These are phyloP conservation scores for Diutina catenulata DNA, from an alignment of 1,139 yeast species.

Conservation along the genomic window DNA sequence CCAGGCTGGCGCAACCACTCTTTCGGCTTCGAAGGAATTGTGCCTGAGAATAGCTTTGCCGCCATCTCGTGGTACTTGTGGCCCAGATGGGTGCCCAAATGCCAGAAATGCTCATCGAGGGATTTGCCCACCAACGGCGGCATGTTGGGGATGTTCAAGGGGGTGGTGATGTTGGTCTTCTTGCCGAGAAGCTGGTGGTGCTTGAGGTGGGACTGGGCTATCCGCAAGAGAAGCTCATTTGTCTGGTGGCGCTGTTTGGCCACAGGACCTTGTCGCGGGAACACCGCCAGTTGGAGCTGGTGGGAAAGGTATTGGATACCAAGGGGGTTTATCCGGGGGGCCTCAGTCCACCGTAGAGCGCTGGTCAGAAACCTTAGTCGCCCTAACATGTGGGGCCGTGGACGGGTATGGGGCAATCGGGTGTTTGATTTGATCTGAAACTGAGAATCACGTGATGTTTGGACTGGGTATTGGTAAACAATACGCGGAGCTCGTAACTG, in stretches of 20 bases:
- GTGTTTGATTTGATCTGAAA: too few species aligned
- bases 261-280: slow-evolving; percentile 26
- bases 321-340: slow-evolving; percentile 49
- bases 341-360: too few species aligned
- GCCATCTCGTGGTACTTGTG: slow-evolving; percentile 50
- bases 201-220: slow-evolving; percentile 51
- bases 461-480: too few species aligned
- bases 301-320: slow-evolving; percentile 60
- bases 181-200: slow-evolving; percentile 68
- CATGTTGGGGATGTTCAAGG: slow-evolving; percentile 44
- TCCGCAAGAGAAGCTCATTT: slow-evolving; percentile 32
- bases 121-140: slow-evolving; percentile 61
- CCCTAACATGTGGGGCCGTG: too few species aligned
- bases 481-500: too few species aligned
- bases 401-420: too few species aligned
- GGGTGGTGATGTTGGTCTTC: slow-evolving; percentile 52
- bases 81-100: slow-evolving; percentile 48
- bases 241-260: slow-evolving; percentile 15
- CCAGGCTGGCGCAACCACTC: slow-evolving; percentile 55
- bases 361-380: too few species aligned
- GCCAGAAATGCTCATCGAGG: slow-evolving; percentile 77
- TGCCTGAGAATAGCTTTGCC: slow-evolving; percentile 20
- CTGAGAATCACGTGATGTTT: too few species aligned
- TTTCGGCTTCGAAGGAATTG: slow-evolving; percentile 37
- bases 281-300: slow-evolving; percentile 46